Conservation (phyloP, 805 yeast genomes). For the Debaryomyces prosopidis region DNA sequence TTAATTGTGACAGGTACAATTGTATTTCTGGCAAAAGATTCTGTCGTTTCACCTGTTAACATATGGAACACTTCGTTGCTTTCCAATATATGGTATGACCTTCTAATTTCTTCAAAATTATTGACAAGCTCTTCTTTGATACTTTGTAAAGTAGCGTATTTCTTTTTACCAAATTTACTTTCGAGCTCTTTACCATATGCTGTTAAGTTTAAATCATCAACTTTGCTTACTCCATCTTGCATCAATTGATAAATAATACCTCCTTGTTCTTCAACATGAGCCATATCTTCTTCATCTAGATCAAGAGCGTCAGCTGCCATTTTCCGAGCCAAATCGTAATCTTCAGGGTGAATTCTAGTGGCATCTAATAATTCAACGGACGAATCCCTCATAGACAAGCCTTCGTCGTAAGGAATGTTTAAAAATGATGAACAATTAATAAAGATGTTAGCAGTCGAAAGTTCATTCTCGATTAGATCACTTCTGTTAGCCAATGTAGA, state of each 20-base stretch:
- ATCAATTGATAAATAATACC: constrained; percentile 76
- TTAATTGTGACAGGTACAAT: constrained; percentile 75
- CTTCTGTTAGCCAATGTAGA: constrained; percentile 66
- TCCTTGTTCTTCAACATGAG: constrained; percentile 76
- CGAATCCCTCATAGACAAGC: constrained; percentile 54
- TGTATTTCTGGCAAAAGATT: constrained; percentile 64
- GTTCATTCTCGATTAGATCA: constrained; percentile 78
- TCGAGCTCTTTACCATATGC: constrained; percentile 91
- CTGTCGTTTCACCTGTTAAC: constrained; percentile 83
- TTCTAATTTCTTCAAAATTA: constrained; percentile 84
- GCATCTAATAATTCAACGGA: constrained; percentile 84
- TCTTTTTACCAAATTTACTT: constrained; percentile 66
- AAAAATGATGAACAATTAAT: constrained; percentile 91
- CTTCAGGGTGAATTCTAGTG: constrained; percentile 97
- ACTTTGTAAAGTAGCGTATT: constrained; percentile 77
- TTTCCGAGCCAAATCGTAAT: constrained; percentile 90
- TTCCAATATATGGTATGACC: constrained; percentile 63
- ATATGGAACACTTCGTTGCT: constrained; percentile 78
- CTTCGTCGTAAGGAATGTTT: constrained; percentile 68
- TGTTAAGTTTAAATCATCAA: constrained; percentile 84
- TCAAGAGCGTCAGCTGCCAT: constrained; percentile 99
- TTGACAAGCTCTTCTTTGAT: constrained; percentile 84
- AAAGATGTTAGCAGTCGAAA: constrained; percentile 78
- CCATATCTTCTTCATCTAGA: constrained; percentile 89
- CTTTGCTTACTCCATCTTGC: constrained; percentile 68